phyloP scores from a whole-genome alignment of 1,139 yeast genomes.

The Magnusiomyces suaveolens region DNA sequence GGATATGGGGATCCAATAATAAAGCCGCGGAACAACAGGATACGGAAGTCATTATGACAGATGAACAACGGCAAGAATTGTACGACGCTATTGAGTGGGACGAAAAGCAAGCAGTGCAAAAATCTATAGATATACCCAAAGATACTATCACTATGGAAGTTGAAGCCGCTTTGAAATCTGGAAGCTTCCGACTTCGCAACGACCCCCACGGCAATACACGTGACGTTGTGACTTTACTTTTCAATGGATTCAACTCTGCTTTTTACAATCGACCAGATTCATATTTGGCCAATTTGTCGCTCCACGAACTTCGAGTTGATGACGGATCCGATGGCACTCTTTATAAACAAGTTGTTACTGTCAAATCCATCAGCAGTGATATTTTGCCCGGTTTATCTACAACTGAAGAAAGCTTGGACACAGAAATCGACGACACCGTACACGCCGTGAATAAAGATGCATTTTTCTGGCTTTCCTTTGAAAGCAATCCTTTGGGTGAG shows the following conservation, averaged over 20 bases:
- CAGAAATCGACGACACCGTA: not conserved
- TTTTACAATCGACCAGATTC: conserved; percentile 76
- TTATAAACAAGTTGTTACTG: conserved; percentile 82
- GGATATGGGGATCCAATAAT: conserved; percentile 32
- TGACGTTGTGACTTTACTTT: conserved; percentile 65
- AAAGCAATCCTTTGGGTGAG: conserved; percentile 74
- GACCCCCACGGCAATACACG: conserved; percentile 27
- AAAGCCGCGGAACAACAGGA: conserved; percentile 15
- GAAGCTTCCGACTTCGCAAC: conserved; percentile 57
- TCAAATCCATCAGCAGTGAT: conserved; percentile 47
- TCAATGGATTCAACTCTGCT: conserved; percentile 73
- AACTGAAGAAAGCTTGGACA: conserved; percentile 12
- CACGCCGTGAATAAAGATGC: conserved; percentile 37
- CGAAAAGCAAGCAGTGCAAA: conserved; percentile 47
- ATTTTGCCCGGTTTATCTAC: conserved; percentile 20
- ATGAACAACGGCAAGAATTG: conserved; percentile 51
- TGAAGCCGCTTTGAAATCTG: conserved; percentile 59
- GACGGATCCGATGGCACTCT: conserved; percentile 72
- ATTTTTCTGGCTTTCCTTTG: conserved; percentile 74
- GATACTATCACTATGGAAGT: conserved; percentile 63
- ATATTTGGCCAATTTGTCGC: conserved; percentile 56
- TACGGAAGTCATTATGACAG: conserved; percentile 33
- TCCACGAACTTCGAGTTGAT: conserved; percentile 74
- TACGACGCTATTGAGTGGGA: conserved; percentile 92
- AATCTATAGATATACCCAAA: conserved; percentile 57